phyloP scores from a whole-genome alignment of 1,284 basidiomycete species.

The Ganoderma leucocontextum region DNA sequence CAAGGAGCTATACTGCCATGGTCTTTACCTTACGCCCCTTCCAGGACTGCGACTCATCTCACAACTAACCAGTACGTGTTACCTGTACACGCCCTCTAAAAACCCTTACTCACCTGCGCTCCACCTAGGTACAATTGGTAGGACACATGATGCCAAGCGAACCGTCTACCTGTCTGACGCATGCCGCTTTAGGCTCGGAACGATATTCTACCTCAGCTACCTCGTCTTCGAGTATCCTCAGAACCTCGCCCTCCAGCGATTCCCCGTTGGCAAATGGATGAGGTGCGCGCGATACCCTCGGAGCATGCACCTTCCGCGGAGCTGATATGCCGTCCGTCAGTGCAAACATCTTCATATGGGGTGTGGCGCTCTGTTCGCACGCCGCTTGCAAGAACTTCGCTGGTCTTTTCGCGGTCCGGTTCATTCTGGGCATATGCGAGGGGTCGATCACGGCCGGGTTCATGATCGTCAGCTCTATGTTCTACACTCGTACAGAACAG shows the following conservation, averaged over 20 bases:
- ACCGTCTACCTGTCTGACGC: background rate
- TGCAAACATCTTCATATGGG: conserved; percentile 77
- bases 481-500: conserved; percentile 80
- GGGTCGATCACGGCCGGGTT: conserved; percentile 83
- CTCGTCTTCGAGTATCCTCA: conserved; percentile 77
- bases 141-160: background rate
- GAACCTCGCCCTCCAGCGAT: conserved; percentile 77
- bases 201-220: conserved; percentile 75
- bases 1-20: background rate
- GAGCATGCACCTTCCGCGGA: background rate
- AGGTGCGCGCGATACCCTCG: conserved; percentile 48
- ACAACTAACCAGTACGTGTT: conserved; percentile 41
- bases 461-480: conserved; percentile 81
- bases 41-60: conserved; percentile 46
- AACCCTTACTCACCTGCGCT: background rate
- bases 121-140: conserved; percentile 42
- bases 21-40: background rate
- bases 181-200: conserved; percentile 63
- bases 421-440: conserved; percentile 80
- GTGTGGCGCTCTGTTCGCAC: conserved; percentile 65
- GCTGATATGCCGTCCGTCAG: conserved; percentile 41
- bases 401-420: conserved; percentile 68
- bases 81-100: background rate
- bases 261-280: conserved; percentile 86
- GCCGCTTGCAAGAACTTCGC: conserved; percentile 79